Evolutionary conservation across 257 asterid species (phyloP), one percentile per base, ranked within the genome.

Genomic region (Prunella vulgaris): DNA sequence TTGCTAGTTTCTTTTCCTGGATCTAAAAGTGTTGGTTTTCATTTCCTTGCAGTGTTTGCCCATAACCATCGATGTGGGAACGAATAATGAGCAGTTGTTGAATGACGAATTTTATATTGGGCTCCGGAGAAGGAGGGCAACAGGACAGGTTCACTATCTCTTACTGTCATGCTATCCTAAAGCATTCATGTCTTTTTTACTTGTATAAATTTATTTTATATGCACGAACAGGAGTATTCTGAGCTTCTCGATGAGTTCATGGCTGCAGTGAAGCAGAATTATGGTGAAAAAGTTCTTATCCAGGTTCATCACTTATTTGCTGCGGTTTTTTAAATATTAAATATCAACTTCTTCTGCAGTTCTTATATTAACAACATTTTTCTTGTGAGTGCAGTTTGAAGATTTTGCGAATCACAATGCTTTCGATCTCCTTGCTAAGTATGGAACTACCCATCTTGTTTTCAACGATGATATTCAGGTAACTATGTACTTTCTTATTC

Each of bases 401-500:
- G 98, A 93, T 75, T 93, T 93, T 71, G 98, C 98, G 24, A 92
- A 92, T 77, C 98, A 92, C 85, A 92, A 92, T 79, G 98, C 98
- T 22, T 92, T 92, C 57, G 98, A 92, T 78, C 95, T 92, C 71
- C 92, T 92, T 73, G 95, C 96, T 24, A 92, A 92, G 86, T 92
- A 88, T 60, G 84, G 98, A 66, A 70, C 90, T 22, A 85, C 88
- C 14, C 98, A 92, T 83, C 95, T 92, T 33, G 98, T 90, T 67
- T 92, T 92, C 84, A 92, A 92, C 4, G 98, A 92, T 77, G 98
- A 92, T 81, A 92, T 92, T 78, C 93, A 92, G 98, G 98, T 86
- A 79, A 35, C 52, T 25, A 4, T 27, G 7, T 44, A 17, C 56
- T 17, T 1, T n/a, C 53, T 49, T 7, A 40, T 10, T 68, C 37